phyloP scores from a whole-genome alignment of 2,329 filamentous ascomycete species.

The Aspergillus piperis region DNA sequence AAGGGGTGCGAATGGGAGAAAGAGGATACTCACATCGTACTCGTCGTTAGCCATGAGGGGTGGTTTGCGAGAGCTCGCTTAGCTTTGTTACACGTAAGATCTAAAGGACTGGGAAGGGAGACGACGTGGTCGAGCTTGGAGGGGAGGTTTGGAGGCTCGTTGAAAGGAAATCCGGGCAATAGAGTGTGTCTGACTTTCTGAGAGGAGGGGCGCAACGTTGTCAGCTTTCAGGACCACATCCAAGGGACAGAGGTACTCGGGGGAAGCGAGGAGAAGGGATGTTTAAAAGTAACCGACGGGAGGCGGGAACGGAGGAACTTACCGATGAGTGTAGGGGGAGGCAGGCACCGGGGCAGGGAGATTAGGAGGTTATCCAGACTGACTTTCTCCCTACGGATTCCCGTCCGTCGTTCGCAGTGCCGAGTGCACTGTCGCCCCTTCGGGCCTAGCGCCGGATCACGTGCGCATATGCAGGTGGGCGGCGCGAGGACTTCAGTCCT shows the following conservation, averaged over 20 bases:
- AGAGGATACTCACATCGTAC: constrained; percentile 80
- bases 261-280: background rate
- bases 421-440: constrained; percentile 21
- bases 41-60: constrained; percentile 95
- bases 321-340: constrained; percentile 6
- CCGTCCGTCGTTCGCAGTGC: constrained; percentile 21
- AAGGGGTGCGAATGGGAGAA: background rate
- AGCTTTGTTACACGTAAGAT: constrained; percentile 23
- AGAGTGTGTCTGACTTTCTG: constrained; percentile 14
- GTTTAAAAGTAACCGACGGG: background rate
- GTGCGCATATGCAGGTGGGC: constrained; percentile 13
- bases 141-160: constrained; percentile 17
- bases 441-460: constrained; percentile 22
- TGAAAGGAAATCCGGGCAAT: constrained; percentile 15
- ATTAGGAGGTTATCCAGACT: constrained; percentile 29
- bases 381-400: constrained; percentile 18
- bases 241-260: background rate
- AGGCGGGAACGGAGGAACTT: constrained; percentile 11
- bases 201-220: constrained; percentile 13
- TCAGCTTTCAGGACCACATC: constrained; percentile 15
- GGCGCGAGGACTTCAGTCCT: background rate
- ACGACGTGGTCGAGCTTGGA: constrained; percentile 23
- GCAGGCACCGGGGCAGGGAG: constrained; percentile 16
- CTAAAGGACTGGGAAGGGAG: constrained; percentile 21
- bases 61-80: constrained; percentile 23